These are phyloP conservation scores for Auriscalpium vulgare DNA, from an alignment of 768 basidiomycete genomes.

Conservation along the genomic window DNA sequence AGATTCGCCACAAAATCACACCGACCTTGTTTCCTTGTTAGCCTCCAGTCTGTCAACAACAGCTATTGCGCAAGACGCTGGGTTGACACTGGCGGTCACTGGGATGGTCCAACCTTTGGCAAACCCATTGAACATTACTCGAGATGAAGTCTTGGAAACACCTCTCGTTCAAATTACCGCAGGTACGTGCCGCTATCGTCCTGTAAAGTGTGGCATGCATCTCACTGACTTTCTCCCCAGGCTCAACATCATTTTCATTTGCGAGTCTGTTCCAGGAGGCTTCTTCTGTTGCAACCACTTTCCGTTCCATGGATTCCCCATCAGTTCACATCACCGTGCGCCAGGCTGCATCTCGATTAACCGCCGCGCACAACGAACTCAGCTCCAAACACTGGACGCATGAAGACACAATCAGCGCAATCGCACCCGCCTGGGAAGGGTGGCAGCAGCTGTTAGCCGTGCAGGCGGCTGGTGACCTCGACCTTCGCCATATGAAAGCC, in stretches of 20 bases:
- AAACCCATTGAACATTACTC: background rate
- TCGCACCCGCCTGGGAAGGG: background rate
- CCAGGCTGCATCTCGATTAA: background rate
- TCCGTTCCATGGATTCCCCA: no score
- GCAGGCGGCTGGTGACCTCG: background rate
- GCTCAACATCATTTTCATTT: background rate
- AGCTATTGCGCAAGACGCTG: background rate
- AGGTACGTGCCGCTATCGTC: background rate
- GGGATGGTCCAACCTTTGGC: background rate
- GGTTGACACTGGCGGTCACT: background rate
- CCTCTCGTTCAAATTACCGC: background rate
- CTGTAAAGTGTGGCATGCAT: background rate
- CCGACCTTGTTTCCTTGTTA: background rate
- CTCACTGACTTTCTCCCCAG: background rate
- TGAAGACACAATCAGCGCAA: background rate
- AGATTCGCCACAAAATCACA: no score
- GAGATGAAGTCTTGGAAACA: background rate
- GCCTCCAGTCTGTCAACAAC: background rate
- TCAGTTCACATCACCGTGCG: background rate
- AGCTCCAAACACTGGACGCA: background rate
- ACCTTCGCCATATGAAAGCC: background rate
- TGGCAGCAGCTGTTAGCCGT: background rate
- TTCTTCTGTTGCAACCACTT: background rate
- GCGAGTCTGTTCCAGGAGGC: background rate
- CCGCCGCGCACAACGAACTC: background rate